Conservation (phyloP, 257 asterid genomes). For the Scutellaria baicalensis region DNA sequence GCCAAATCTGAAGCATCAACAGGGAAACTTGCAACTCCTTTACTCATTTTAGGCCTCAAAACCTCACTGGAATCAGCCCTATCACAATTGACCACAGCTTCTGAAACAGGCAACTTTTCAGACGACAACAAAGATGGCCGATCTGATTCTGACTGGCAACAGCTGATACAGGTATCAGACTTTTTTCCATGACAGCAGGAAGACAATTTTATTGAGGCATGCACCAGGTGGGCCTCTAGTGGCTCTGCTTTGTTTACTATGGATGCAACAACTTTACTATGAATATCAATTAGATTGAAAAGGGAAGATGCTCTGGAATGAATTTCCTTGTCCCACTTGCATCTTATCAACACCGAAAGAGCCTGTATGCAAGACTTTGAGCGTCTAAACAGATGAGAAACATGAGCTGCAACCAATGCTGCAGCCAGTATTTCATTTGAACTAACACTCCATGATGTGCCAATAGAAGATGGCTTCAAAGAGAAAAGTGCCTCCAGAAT, state of each 20-base stretch:
- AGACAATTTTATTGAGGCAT: slow-evolving; percentile 33
- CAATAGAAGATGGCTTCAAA: slow-evolving; percentile 64
- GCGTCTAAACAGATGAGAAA: slow-evolving; percentile 65
- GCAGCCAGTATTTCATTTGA: slow-evolving; percentile 83
- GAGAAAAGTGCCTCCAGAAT: slow-evolving; percentile 87
- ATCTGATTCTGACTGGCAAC: slow-evolving; percentile 30
- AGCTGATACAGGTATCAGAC: slow-evolving; percentile 26
- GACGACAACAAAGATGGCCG: slow-evolving; percentile 29
- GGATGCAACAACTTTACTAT: slow-evolving; percentile 68
- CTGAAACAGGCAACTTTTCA: slow-evolving; percentile 31
- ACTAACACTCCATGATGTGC: slow-evolving; percentile 69
- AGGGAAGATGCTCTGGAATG: slow-evolving; percentile 71
- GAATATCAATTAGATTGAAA: slow-evolving; percentile 61
- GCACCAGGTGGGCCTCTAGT: slow-evolving; percentile 57
- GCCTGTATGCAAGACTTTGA: slow-evolving; percentile 78
- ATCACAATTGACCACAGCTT: slow-evolving; percentile 21
- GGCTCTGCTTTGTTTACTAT: slow-evolving; percentile 71
- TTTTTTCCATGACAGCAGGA: slow-evolving; percentile 36
- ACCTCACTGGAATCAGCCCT: slow-evolving; percentile 24
- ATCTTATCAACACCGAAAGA: slow-evolving; percentile 54
- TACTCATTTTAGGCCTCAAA: slow-evolving; percentile 26
- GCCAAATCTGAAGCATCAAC: slow-evolving; percentile 71
- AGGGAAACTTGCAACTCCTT: slow-evolving; percentile 46
- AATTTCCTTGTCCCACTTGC: slow-evolving; percentile 75
- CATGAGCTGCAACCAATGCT: slow-evolving; percentile 88